Base-by-base conservation (phyloP, 768 basidiomycete genomes). In the Leucosporidium scottii region DNA sequence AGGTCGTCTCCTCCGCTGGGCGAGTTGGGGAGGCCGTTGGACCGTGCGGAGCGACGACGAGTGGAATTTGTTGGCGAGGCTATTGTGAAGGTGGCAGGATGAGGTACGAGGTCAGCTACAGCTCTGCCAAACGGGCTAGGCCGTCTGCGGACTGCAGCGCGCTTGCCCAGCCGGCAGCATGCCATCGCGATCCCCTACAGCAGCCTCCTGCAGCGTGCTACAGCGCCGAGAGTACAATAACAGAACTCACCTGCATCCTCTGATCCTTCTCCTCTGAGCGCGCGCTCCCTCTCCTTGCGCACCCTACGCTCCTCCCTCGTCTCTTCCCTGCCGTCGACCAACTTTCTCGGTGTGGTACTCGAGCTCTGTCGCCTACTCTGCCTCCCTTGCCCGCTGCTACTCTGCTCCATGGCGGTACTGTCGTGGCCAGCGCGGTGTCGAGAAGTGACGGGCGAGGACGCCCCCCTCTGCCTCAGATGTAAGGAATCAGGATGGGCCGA, bases 291-390 rank as follows among this genome's bases (percentile, higher is more conserved):
- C 18, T 65, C 69, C 51, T 70, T 70, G 4, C 69, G 50, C 27
- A 59, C 55, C 23, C 69, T 27, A 0, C 69, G 47, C 34, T 70
- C 69, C 10, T 71, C 69, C 34, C 69, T 28, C n/a, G 69, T 71
- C 66, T 71, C 69, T 25, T 71, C 69, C 20, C 56, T 63, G 50
- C 39, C 57, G 10, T 20, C 69, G 59, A 34, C 57, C 30, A 18
- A 50, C 34, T 18, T 64, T 23, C 36, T 49, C 8, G 21, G 28
- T 20, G 59, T 57, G 25, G 54, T 47, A 30, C 53, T 48, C 21
- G 55, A 44, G 27, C 57, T 58, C 57, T 58, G 34, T 17, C 57
- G 21, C 36, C 57, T 44, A 17, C 39, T 44, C 39, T 44, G 39
- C 39, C 39, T 44, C 15, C 39, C 39, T 44, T 44, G 39, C 10